Evolutionary conservation across 495 filamentous ascomycete species (phyloP), one percentile per base, ranked within the genome.

Genomic region (Daldinia grandis): DNA sequence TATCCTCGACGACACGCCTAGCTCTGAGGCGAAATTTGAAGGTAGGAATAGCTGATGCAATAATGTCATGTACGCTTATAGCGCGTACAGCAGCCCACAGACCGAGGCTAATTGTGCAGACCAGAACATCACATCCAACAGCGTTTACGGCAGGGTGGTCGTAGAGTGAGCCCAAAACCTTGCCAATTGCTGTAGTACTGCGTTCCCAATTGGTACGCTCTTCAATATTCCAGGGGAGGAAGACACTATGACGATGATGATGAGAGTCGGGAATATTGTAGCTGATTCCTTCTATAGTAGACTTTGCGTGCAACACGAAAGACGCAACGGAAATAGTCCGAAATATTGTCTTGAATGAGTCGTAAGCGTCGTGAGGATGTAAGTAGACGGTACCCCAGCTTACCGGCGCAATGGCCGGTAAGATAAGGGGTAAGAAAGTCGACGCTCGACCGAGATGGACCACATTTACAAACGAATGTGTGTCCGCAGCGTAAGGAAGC

Each of bases 1-100:
- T 57, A 25, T 76, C 70, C 8, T 56, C 63, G 5, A 51, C 40
- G 10, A 24, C 6, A 2, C 44, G 54, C 19, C 61, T 28, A 14
- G 27, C 15, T 10, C 61, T 64, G 9, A 28, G 60, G 35, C 14
- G 35, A 27, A 50, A 51, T 76, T 63, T 64, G 55, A 67, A 73
- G 5, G 31, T 53, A 1, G 76, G 76, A 2, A 72, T 58, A 7
- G 65, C 56, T 0, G 68, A 76, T 28, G 61, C 53, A 0, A 81
- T 68, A 65, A 88, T 83, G 56, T 80, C 75, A 30, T 74, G 62
- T 0, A 79, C 72, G 67, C 86, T 81, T 7, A 82, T 74, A 10
- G 82, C 79, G 12, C 86, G 77, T 5, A 84, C 77, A n/a, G 82
- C 84, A 8, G 82, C 79, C 87, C 87, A 89, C 0, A 83, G 51